A percentile compares a stretch with the other conserved stretches of the same genome.
Conservation (phyloP, 306 rosid species). For the Lathyrus tuberosus region DNA sequence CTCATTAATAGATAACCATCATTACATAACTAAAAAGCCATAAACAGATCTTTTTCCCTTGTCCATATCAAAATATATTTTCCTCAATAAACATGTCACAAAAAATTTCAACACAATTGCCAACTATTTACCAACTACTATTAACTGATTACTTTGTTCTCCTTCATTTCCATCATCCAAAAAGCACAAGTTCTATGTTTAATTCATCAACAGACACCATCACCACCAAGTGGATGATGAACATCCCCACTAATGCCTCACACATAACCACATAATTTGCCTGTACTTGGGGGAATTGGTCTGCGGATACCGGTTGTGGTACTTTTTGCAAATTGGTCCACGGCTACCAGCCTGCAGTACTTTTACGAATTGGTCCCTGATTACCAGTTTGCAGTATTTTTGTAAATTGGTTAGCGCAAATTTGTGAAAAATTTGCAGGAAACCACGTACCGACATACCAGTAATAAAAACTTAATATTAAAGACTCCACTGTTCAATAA, state of each 20-base stretch:
- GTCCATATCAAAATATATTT: neutral
- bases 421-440: neutral
- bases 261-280: neutral
- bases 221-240: constrained; percentile 4
- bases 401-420: neutral
- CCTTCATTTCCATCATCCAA: neutral
- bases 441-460: neutral
- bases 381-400: neutral
- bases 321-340: neutral
- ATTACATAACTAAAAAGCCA: neutral
- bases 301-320: neutral
- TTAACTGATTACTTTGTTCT: neutral
- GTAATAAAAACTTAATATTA: constrained; percentile 2
- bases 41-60: neutral
- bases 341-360: too few species aligned
- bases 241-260: neutral
- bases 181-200: neutral
- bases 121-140: neutral
- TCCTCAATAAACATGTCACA: neutral
- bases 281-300: neutral
- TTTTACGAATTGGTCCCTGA: neutral
- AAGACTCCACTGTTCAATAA: neutral
- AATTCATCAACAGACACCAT: constrained; percentile 6
- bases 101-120: neutral
- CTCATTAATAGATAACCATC: constrained; percentile 6